These are phyloP conservation scores for Phyllosticta capitalensis DNA, from an alignment of 2,329 filamentous ascomycete genomes.

Conservation along the genomic window DNA sequence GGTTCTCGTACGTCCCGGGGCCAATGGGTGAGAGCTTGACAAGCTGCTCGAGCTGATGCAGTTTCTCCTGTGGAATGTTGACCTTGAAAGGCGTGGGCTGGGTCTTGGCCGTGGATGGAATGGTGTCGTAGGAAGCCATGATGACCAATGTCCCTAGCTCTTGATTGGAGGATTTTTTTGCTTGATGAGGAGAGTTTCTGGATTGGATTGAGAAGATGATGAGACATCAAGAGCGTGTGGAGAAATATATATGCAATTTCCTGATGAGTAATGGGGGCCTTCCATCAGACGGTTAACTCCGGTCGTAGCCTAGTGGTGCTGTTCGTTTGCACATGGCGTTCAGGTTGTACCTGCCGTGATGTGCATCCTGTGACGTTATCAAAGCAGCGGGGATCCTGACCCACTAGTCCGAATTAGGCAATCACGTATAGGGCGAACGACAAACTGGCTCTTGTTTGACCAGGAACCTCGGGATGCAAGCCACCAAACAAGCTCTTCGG, in stretches of 20 bases:
- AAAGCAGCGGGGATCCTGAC: too few relatives aligned
- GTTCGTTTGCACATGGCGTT: not conserved
- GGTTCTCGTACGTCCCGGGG: slow-evolving; percentile 22
- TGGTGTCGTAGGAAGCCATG: slow-evolving; percentile 11
- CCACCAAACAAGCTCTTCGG: too few relatives aligned
- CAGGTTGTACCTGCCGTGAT: not conserved
- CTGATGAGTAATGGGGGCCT: not conserved
- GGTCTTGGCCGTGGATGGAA: slow-evolving; percentile 5
- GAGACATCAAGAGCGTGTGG: not conserved
- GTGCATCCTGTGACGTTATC: too few relatives aligned
- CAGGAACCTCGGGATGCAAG: too few relatives aligned
- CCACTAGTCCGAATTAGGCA: not conserved
- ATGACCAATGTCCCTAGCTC: not conserved
- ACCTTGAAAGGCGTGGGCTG: slow-evolving; percentile 20
- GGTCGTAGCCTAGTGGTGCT: not conserved
- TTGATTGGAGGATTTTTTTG: not conserved
- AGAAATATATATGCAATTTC: not conserved
- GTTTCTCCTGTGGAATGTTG: slow-evolving; percentile 22
- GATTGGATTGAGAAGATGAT: not conserved
- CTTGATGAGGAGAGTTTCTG: not conserved
- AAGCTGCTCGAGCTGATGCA: slow-evolving; percentile 28
- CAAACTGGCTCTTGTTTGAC: too few relatives aligned
- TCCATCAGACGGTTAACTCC: not conserved
- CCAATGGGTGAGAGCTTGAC: slow-evolving; percentile 25
- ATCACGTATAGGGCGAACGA: not conserved